Conservation (phyloP, 352 stramenopile genomes). For the Globisporangium spiculum region DNA sequence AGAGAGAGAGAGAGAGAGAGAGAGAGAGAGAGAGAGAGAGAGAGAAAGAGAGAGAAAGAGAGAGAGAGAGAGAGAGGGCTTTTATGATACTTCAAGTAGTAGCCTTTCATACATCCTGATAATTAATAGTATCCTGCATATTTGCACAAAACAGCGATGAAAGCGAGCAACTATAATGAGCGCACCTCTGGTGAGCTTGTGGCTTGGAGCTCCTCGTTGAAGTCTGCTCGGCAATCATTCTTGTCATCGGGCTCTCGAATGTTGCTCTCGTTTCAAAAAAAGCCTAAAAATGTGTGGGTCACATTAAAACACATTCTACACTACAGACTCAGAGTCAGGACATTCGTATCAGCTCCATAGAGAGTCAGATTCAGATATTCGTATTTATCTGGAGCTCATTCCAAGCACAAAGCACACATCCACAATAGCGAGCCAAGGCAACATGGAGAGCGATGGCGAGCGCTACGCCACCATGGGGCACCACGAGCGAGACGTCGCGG, state of each 20-base stretch:
- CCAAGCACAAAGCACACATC: neutral
- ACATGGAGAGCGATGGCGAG: slow-evolving; percentile 12
- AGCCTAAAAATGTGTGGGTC: neutral
- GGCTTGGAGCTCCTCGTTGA: neutral
- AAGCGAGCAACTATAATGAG: neutral
- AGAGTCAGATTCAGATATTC: neutral
- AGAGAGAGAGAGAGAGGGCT: no score
- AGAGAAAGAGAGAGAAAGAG: no score
- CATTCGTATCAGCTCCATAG: neutral
- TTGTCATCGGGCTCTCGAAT: neutral
- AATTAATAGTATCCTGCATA: neutral
- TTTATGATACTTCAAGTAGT: neutral
- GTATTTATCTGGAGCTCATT: neutral
- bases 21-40: neutral
- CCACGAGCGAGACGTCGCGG: neutral
- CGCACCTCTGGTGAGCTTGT: neutral
- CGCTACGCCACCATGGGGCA: slow-evolving; percentile 1
- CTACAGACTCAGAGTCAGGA: neutral
- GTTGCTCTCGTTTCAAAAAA: neutral
- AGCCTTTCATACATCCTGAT: neutral
- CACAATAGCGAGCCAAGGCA: neutral
- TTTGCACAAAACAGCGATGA: neutral
- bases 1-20: neutral
- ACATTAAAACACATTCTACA: no score
- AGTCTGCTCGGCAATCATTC: neutral